A percentile compares a stretch with the other conserved stretches of the same genome.
Conservation (phyloP, 139 green algal species). For the Micractinium conductrix region DNA sequence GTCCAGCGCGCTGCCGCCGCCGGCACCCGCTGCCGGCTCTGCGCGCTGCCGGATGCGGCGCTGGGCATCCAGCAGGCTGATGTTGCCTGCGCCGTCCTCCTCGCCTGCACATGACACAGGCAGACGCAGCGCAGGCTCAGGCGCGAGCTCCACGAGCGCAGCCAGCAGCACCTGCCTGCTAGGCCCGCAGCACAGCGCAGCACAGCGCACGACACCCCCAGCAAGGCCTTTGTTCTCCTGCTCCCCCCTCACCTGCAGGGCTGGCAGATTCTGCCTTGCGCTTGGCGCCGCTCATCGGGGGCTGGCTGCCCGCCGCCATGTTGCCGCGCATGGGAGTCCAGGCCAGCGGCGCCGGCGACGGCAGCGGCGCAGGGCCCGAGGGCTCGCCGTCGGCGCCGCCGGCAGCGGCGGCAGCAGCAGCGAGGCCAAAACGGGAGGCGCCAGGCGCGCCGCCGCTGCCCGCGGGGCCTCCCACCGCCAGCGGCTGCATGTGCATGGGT, state of each 20-base stretch:
- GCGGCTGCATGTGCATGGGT: conserved; percentile 24
- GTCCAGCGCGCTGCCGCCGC: background rate
- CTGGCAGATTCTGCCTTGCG: conserved; percentile 31
- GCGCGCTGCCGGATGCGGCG: conserved; percentile 28
- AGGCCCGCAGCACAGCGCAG: background rate
- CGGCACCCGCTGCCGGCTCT: background rate
- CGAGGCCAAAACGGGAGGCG: conserved; percentile 4
- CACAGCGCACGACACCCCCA: background rate
- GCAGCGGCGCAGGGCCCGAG: background rate
- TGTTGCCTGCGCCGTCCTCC: conserved; percentile 14
- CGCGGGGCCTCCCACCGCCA: background rate
- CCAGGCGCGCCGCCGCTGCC: background rate
- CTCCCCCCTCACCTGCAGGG: too few species aligned
- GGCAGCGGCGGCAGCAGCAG: background rate
- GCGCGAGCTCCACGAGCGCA: too few species aligned
- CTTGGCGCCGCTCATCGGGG: conserved; percentile 16
- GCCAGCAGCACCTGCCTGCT: too few species aligned
- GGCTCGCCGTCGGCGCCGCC: background rate
- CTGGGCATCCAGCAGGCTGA: conserved; percentile 50
- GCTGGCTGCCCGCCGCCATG: background rate
- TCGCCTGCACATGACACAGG: background rate
- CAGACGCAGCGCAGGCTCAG: too few species aligned
- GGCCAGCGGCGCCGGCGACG: conserved; percentile 34
- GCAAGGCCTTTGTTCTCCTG: too few species aligned
- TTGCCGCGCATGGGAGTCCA: conserved; percentile 49